Evolutionary conservation across 495 filamentous ascomycete genomes (phyloP), one percentile per base, ranked within the genome.

Genomic region (Xylaria longipes): DNA sequence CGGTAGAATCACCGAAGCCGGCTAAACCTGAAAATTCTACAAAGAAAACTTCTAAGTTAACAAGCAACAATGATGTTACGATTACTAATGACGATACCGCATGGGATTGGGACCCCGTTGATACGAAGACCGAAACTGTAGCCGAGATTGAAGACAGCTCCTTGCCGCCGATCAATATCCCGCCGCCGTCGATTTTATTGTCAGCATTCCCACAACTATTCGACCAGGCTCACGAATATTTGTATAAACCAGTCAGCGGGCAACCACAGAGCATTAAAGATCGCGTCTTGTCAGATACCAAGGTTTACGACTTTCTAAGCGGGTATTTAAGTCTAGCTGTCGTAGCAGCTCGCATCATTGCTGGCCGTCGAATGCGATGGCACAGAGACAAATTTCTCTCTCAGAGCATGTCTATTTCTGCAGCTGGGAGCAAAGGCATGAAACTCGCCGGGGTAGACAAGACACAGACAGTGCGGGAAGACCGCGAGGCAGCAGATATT

Each of bases 401-500:
- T n/a, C 93, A 97, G 80, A 88, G 90, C 74, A 97, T 95, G 92
- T 89, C 90, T 61, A 96, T 98, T 73, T 92, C 93, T 2, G 88
- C 87, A 31, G 84, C 89, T 14, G 88, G 88, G 2, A 86, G 88
- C 33, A 91, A 90, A 86, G 94, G 95, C 31, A 97, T 98, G 96
- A 98, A 97, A 80, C 88, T 98, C 11, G 89, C 90, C 3, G 90
- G 91, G 9, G 83, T 97, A 17, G 94, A 95, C 79, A 93, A 91
- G 79, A 84, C 89, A 33, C 94, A 98, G 80, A 83, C 86, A 45
- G 88, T 89, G 43, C 92, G 91, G 73, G 96, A 99, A 83, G 93
- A 97, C 69, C 87, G 95, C 77, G 95, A 97, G 81, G 94, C 90
- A 2, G 88, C 90, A 27, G 95, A 97, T 78, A 89, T 93, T 8